Evolutionary conservation across 352 stramenopile species (phyloP).

Genomic region (Phytophthora foliorum): DNA sequence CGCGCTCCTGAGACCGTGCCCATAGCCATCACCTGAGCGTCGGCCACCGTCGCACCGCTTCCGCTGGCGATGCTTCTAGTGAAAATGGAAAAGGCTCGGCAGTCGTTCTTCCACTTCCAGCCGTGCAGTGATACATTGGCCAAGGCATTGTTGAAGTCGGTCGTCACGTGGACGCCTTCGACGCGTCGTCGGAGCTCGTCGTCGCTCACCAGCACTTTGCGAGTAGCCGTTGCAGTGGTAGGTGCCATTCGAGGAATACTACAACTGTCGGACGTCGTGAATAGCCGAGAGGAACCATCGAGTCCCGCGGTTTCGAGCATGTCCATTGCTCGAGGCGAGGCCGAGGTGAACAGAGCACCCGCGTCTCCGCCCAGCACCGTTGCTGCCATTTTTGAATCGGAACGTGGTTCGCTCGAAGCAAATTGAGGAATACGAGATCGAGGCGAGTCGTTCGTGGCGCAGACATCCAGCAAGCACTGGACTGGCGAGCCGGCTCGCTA

Average conservation of each 20-base stretch:
- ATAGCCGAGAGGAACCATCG: constrained; percentile 9
- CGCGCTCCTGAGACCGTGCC: constrained; percentile 38
- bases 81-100: constrained; percentile 41
- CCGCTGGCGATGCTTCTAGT: constrained; percentile 20
- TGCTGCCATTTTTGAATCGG: constrained; percentile 22
- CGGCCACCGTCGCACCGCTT: constrained; percentile 19
- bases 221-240: constrained; percentile 1
- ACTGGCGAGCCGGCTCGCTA: constrained; percentile 14
- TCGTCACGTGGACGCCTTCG: constrained; percentile 28
- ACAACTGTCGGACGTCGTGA: constrained; percentile 20
- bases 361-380: constrained; percentile 6
- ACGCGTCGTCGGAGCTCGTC: constrained; percentile 42
- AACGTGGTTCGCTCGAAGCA: constrained; percentile 7
- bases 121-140: constrained; percentile 39
- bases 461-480: background rate
- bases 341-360: constrained; percentile 14
- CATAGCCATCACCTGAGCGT: constrained; percentile 41
- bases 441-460: constrained; percentile 16
- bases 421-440: constrained; percentile 35
- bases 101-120: constrained; percentile 51
- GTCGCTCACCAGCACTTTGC: constrained; percentile 41
- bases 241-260: constrained; percentile 18
- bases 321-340: constrained; percentile 31
- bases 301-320: constrained; percentile 40
- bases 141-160: constrained; percentile 37